A percentile compares a stretch with the other conserved stretches of the same genome.
Conservation (phyloP, 768 basidiomycete species). For the Rickenella mellea region DNA sequence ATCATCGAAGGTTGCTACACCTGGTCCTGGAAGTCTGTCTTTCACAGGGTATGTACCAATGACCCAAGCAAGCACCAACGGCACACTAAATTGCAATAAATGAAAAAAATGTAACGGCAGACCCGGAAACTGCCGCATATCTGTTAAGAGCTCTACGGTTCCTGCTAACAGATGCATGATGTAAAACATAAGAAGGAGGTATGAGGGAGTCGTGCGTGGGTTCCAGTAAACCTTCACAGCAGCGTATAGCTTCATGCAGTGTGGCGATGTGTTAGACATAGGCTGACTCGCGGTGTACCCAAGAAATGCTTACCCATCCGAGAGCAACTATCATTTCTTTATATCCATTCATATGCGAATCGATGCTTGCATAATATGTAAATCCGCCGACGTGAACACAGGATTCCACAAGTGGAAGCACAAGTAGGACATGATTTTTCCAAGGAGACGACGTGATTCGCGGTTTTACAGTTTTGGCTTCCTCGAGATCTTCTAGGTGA, state of each 20-base stretch:
- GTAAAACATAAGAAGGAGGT: slow-evolving; percentile 35
- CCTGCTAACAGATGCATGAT: slow-evolving; percentile 25
- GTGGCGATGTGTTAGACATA: too few relatives aligned
- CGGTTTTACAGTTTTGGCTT: slow-evolving; percentile 21
- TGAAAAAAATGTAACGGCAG: background rate
- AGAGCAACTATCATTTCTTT: slow-evolving; percentile 25
- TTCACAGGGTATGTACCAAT: slow-evolving; percentile 52
- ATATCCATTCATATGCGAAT: slow-evolving; percentile 13
- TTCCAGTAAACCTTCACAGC: slow-evolving; percentile 26
- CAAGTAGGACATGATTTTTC: slow-evolving; percentile 25
- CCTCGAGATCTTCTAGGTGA: slow-evolving; percentile 38
- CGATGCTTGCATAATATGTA: slow-evolving; percentile 22
- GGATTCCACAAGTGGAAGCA: slow-evolving; percentile 28
- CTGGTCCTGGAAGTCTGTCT: slow-evolving; percentile 29
- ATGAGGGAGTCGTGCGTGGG: slow-evolving; percentile 44
- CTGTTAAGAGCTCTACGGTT: slow-evolving; percentile 24
- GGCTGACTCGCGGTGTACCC: too few relatives aligned
- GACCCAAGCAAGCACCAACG: slow-evolving; percentile 33
- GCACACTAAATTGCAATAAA: slow-evolving; percentile 23
- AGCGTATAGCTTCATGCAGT: slow-evolving; percentile 43
- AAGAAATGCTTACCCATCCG: slow-evolving; percentile 53
- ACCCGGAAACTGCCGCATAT: background rate
- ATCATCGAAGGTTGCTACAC: slow-evolving; percentile 40
- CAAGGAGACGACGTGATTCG: slow-evolving; percentile 13
- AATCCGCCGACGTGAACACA: slow-evolving; percentile 34